These are phyloP conservation scores for Aspergillus piperis DNA, from an alignment of 2,329 filamentous ascomycete genomes.

Conservation along the genomic window DNA sequence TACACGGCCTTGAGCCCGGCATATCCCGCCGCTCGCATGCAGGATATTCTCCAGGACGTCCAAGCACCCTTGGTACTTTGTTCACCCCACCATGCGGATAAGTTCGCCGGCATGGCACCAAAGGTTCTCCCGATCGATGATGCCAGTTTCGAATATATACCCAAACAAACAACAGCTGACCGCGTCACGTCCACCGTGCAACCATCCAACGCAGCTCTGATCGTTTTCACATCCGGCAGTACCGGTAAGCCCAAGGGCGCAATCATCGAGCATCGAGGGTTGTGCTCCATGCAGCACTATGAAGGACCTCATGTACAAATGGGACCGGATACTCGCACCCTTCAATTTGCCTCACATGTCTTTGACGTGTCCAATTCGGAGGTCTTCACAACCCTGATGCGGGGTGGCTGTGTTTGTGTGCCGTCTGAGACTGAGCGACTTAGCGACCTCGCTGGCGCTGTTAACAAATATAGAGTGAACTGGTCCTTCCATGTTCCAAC, in stretches of 20 bases:
- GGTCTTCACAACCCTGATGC: constrained; percentile 34
- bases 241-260: constrained; percentile 12
- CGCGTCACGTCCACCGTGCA: neutral
- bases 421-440: constrained; percentile 46
- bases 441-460: constrained; percentile 36
- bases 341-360: constrained; percentile 48
- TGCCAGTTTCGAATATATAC: neutral
- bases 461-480: constrained; percentile 50
- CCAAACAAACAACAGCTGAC: neutral
- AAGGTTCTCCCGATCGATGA: constrained; percentile 2
- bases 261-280: constrained; percentile 2
- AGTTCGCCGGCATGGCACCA: neutral
- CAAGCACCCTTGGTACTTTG: constrained; percentile 9
- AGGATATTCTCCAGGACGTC: constrained; percentile 10
- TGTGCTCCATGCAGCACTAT: constrained; percentile 10
- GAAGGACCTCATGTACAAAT: constrained; percentile 7
- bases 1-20: constrained; percentile 22
- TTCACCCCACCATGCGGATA: neutral
- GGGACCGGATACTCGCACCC: constrained; percentile 21
- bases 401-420: constrained; percentile 50
- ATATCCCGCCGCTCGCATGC: constrained; percentile 11
- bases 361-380: constrained; percentile 48
- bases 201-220: constrained; percentile 7
- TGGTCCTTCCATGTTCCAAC: constrained; percentile 53
- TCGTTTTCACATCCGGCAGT: constrained; percentile 12